phyloP scores from a whole-genome alignment of 495 filamentous ascomycete genomes.

The Hyphodiscus hymeniophilus region DNA sequence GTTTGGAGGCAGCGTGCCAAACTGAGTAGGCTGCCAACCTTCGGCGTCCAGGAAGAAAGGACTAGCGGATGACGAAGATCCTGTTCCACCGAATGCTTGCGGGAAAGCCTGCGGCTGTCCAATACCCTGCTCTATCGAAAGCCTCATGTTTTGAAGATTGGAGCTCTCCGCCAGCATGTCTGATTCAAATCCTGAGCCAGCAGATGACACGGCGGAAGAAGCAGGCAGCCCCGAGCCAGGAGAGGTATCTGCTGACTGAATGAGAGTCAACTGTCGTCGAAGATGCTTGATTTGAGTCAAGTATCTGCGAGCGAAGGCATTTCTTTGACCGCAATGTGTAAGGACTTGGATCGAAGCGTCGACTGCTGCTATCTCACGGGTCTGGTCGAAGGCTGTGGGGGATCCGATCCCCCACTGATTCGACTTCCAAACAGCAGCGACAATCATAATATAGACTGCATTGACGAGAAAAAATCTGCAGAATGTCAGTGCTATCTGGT shows the following conservation, averaged over 20 bases:
- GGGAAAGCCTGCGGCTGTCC: too few species aligned
- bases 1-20: too few species aligned
- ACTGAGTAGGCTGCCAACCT: too few species aligned
- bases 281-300: slow-evolving; percentile 7
- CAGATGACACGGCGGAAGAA: slow-evolving; percentile 1
- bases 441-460: slow-evolving; percentile 14
- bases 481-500: slow-evolving; percentile 3
- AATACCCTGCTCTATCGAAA: not conserved
- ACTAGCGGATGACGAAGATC: too few species aligned
- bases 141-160: not conserved
- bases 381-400: not conserved
- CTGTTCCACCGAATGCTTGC: too few species aligned
- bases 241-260: not conserved
- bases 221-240: not conserved
- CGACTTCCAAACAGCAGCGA: slow-evolving; percentile 10
- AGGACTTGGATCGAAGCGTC: slow-evolving; percentile 12
- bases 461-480: slow-evolving; percentile 14
- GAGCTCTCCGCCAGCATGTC: not conserved
- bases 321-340: slow-evolving; percentile 12
- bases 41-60: too few species aligned
- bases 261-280: not conserved
- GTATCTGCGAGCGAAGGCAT: slow-evolving; percentile 13
- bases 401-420: slow-evolving; percentile 3
- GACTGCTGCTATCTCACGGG: slow-evolving; percentile 8
- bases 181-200: not conserved